Conservation (phyloP, 1,284 basidiomycete species). For the Ustilago trichophora region DNA sequence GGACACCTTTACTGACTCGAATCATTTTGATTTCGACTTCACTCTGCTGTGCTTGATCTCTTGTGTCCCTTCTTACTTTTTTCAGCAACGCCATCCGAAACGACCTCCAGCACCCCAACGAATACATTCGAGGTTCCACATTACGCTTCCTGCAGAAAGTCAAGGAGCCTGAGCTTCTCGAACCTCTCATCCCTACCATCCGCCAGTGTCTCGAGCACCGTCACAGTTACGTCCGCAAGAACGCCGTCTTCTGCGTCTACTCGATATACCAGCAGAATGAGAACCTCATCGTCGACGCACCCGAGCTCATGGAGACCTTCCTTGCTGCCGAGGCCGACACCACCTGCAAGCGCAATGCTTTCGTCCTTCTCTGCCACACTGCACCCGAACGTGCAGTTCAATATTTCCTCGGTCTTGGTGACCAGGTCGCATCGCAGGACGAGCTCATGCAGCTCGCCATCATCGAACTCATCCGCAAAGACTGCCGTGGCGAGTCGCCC, state of each 20-base stretch:
- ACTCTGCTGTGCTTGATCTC: too few species aligned
- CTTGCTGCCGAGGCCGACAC: slow-evolving; percentile 88
- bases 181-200: slow-evolving; percentile 92
- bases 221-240: slow-evolving; percentile 98
- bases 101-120: slow-evolving; percentile 99
- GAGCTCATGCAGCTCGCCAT: slow-evolving; percentile 95
- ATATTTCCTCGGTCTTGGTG: slow-evolving; percentile 85
- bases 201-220: slow-evolving; percentile 95
- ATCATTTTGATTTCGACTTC: too few species aligned
- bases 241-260: slow-evolving; percentile 95
- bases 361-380: slow-evolving; percentile 89
- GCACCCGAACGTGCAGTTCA: slow-evolving; percentile 90
- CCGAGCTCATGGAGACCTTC: slow-evolving; percentile 96
- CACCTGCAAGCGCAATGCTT: slow-evolving; percentile 96
- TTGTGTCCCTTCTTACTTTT: too few species aligned
- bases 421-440: slow-evolving; percentile 84
- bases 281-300: slow-evolving; percentile 93
- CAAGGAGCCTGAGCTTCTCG: slow-evolving; percentile 91
- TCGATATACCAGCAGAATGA: slow-evolving; percentile 86
- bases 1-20: too few species aligned
- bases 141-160: slow-evolving; percentile 96
- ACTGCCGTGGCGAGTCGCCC: slow-evolving; percentile 80
- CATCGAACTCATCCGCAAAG: slow-evolving; percentile 91
- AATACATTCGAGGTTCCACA: slow-evolving; percentile 97
- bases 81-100: slow-evolving; percentile 93